Base-by-base conservation (phyloP, 2,329 filamentous ascomycete species). In the Penicillium brasilianum region DNA sequence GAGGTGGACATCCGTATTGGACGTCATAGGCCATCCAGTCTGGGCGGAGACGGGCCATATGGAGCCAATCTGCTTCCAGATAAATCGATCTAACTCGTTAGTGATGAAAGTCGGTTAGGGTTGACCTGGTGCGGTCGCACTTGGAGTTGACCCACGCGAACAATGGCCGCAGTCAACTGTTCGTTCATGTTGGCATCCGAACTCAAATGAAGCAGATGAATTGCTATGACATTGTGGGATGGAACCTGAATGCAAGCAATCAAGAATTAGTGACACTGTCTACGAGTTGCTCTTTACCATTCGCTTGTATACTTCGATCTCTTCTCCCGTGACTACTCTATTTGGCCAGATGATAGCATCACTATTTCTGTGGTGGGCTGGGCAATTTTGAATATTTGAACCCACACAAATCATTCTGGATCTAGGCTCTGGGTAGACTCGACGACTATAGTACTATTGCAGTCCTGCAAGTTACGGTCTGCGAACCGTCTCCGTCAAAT, bases 401-500 rank as follows among this genome's bases (percentile, higher is more conserved):
- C 20, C 13, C 59, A 61, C 59, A 55, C 9, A 58, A 10, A 43
- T 30, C 50, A 16, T n/a, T 14, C 30, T 43, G 8, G 28, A 2
- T 43, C 46, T 43, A 22, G 20, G 34, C 48, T 39, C 13, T 20
- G 39, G 37, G 46, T 49, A 37, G 55, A 48, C 22, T 32, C 16
- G n/a, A 22, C 34, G 28, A 14, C 36, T n/a, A 48, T 10, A 10
- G 16, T 30, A n/a, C 25, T 48, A 48, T 9, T 22, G 9, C 44
- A 30, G 39, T 22, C 10, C 28, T 59, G 58, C 61, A 69, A 71
- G 62, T 71, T 71, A 68, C 69, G 69, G 69, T 71, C 69, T 71
- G 69, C 56, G 49, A 65, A 49, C 43, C 32, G 54, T 64, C 58
- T 55, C 58, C 60, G 60, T 57, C 48, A 18, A 46, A 51, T 28